Evolutionary conservation across 306 rosid species (phyloP).

Genomic region (Acacia confusa): DNA sequence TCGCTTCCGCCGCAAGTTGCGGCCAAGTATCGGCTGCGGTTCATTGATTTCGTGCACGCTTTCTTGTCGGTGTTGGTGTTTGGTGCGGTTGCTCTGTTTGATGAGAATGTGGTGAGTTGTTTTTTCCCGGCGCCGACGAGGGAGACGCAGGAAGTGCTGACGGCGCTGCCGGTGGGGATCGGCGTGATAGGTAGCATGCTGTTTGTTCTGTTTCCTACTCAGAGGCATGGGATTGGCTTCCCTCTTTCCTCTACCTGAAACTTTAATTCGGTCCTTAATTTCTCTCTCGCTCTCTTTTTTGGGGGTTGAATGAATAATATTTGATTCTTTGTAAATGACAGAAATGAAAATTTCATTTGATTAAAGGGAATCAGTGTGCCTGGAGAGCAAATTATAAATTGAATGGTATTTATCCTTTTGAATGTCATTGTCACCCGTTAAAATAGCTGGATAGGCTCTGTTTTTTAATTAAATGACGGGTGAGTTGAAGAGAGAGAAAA

Average conservation of each 20-base stretch:
- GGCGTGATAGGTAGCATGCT: conserved; percentile 61
- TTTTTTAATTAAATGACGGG: too few species aligned
- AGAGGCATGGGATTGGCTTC: conserved; percentile 85
- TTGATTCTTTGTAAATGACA: background rate
- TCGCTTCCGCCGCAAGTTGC: conserved; percentile 40
- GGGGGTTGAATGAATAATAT: too few species aligned
- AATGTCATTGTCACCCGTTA: background rate
- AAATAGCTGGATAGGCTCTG: too few species aligned
- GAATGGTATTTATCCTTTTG: too few species aligned
- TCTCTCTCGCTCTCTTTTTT: too few species aligned
- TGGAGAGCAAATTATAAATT: background rate
- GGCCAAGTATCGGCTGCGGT: conserved; percentile 47
- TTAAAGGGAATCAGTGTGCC: background rate
- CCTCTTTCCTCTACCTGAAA: conserved; percentile 42
- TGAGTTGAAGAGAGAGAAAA: too few species aligned
- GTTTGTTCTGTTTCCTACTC: conserved; percentile 60
- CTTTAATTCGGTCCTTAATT: too few species aligned
- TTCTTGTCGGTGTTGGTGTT: conserved; percentile 61
- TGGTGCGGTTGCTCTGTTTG: conserved; percentile 68
- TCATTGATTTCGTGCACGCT: conserved; percentile 69
- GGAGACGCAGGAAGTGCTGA: conserved; percentile 56
- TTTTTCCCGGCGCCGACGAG: conserved; percentile 63
- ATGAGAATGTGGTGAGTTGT: conserved; percentile 66
- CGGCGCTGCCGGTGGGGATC: conserved; percentile 64
- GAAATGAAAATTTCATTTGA: background rate